Conservation (phyloP, 306 rosid genomes). For the Begonia peltatifolia region DNA sequence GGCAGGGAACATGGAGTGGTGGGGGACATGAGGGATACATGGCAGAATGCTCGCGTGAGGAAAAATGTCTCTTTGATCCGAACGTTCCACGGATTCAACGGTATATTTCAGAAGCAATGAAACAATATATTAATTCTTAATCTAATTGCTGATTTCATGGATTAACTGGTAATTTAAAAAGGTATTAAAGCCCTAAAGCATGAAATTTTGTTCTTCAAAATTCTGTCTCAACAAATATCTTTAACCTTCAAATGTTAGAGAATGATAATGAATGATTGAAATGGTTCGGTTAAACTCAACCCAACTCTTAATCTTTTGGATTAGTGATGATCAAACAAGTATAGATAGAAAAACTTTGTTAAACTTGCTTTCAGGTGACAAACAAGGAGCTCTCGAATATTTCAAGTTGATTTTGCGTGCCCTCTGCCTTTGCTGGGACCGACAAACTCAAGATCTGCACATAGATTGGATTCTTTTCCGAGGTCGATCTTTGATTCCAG, state of each 20-base stretch:
- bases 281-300: too few species aligned
- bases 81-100: slow-evolving; percentile 93
- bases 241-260: too few species aligned
- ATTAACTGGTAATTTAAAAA: too few species aligned
- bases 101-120: slow-evolving; percentile 17
- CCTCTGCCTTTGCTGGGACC: slow-evolving; percentile 98
- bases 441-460: slow-evolving; percentile 97
- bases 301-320: too few species aligned
- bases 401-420: slow-evolving; percentile 86
- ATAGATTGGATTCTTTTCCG: slow-evolving; percentile 96
- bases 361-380: slow-evolving; percentile 45
- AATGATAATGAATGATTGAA: too few species aligned
- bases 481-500: slow-evolving; percentile 91
- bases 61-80: slow-evolving; percentile 76
- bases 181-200: too few species aligned
- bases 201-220: too few species aligned
- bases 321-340: too few species aligned
- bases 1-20: slow-evolving; percentile 93
- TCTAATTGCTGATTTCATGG: too few species aligned
- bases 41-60: slow-evolving; percentile 91
- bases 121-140: too few species aligned
- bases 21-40: slow-evolving; percentile 93
- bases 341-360: too few species aligned
- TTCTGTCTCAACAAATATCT: too few species aligned
- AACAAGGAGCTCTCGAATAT: slow-evolving; percentile 88